These are phyloP conservation scores for Thraustochytrium sp. DNA, from an alignment of 352 stramenopile species.

Conservation along the genomic window DNA sequence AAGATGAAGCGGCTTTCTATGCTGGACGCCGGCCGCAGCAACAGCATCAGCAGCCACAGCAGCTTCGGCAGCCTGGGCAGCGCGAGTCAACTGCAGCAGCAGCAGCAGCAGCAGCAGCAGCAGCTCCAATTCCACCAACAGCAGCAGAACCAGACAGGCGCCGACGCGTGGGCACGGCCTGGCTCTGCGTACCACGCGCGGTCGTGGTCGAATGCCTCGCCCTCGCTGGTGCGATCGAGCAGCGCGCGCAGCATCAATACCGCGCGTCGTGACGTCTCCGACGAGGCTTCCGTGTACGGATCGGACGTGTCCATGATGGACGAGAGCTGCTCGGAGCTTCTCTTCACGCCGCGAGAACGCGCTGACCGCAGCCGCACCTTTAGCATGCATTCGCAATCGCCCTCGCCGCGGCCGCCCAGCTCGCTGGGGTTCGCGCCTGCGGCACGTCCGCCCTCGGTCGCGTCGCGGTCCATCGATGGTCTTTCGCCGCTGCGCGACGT, in stretches of 20 bases:
- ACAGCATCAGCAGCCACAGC: neutral
- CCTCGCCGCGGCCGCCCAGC: neutral
- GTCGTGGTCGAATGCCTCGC: neutral
- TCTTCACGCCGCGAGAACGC: neutral
- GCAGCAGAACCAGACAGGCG: too few species aligned
- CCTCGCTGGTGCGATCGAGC: too few species aligned
- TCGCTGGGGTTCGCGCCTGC: neutral
- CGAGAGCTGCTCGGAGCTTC: neutral
- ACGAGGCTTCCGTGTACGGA: neutral
- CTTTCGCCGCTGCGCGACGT: neutral
- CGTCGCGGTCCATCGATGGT: neutral
- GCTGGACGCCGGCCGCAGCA: constrained; percentile 2
- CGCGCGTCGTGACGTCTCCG: neutral
- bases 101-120: neutral
- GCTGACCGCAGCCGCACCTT: neutral
- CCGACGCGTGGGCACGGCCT: neutral
- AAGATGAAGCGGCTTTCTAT: neutral
- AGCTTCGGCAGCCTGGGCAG: neutral
- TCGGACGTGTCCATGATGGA: neutral
- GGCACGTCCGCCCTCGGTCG: too few species aligned
- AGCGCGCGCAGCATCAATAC: neutral
- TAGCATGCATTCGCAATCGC: neutral
- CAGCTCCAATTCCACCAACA: neutral
- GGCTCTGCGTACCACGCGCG: neutral
- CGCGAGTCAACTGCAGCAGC: neutral